Conservation (phyloP, 495 filamentous ascomycete species). For the Hyaloscypha hepaticicola region DNA sequence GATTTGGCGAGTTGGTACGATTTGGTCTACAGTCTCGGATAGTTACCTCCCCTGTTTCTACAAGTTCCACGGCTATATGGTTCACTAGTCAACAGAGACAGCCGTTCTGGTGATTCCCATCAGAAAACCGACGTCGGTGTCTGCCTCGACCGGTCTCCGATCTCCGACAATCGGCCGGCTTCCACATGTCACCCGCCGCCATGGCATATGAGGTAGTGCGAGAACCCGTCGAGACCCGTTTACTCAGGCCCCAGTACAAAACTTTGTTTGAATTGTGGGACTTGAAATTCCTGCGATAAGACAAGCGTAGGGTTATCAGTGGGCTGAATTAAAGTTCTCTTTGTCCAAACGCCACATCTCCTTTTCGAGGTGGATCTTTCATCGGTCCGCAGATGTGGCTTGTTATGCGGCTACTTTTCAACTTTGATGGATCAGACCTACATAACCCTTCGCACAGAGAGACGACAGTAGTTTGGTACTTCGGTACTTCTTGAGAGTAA, state of each 20-base stretch:
- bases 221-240: background rate
- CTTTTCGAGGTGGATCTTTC: slow-evolving; percentile 3
- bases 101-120: background rate
- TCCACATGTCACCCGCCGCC: background rate
- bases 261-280: background rate
- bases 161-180: background rate
- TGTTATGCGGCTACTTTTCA: background rate
- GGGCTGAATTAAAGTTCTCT: slow-evolving; percentile 13
- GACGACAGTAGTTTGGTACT: background rate
- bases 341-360: slow-evolving; percentile 9
- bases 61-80: background rate
- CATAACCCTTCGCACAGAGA: background rate
- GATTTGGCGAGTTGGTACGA: too few relatives aligned
- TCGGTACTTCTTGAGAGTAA: background rate
- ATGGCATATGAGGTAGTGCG: too few relatives aligned
- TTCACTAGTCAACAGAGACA: background rate
- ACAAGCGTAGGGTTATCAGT: background rate
- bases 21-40: background rate
- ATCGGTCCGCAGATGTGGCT: slow-evolving; percentile 17
- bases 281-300: slow-evolving; percentile 16
- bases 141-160: background rate
- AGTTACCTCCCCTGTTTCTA: background rate
- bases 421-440: slow-evolving; percentile 3
- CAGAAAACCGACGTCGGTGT: background rate
- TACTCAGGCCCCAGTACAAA: background rate